Evolutionary conservation across 306 rosid genomes (phyloP).

Genomic region (Cucumis melo): DNA sequence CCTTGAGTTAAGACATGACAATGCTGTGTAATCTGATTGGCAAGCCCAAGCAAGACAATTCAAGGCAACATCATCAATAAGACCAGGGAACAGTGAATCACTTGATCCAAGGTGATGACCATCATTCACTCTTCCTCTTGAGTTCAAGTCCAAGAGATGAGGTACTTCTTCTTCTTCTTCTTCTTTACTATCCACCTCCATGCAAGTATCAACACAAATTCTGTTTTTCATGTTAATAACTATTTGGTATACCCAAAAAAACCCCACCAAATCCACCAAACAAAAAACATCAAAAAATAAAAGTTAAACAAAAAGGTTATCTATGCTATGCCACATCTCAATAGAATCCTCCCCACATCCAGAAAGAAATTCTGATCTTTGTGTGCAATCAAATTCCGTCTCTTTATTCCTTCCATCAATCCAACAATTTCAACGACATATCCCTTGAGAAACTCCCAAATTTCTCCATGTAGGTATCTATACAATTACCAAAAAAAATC

Average conservation of each 20-base stretch:
- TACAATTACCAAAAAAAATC: not conserved
- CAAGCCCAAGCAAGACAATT: conserved; percentile 17
- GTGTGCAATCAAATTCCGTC: conserved; percentile 32
- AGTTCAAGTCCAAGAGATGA: conserved; percentile 4
- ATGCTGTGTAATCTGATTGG: conserved; percentile 16
- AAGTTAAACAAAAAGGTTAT: not conserved
- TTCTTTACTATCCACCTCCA: conserved; percentile 8
- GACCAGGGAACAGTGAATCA: conserved; percentile 55
- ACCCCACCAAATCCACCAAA: conserved; percentile 6
- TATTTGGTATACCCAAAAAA: conserved; percentile 12
- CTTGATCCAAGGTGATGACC: conserved; percentile 50
- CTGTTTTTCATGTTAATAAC: conserved; percentile 28
- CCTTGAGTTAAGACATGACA: conserved; percentile 21
- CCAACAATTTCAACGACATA: conserved; percentile 7
- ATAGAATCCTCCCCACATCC: conserved; percentile 11
- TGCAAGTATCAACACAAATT: conserved; percentile 6
- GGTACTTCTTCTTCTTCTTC: conserved; percentile 4
- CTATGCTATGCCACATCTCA: not conserved
- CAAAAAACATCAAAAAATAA: conserved; percentile 6
- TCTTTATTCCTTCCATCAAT: conserved; percentile 17
- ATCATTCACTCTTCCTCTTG: conserved; percentile 43
- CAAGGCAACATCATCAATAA: conserved; percentile 21
- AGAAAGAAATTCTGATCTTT: conserved; percentile 21
- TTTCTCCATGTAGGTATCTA: conserved; percentile 5
- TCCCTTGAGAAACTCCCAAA: conserved; percentile 1